A percentile compares a stretch with the other conserved stretches of the same genome.
Evolutionary conservation across 2,329 filamentous ascomycete genomes (phyloP).

Genomic region (Cladosporium sp.): DNA sequence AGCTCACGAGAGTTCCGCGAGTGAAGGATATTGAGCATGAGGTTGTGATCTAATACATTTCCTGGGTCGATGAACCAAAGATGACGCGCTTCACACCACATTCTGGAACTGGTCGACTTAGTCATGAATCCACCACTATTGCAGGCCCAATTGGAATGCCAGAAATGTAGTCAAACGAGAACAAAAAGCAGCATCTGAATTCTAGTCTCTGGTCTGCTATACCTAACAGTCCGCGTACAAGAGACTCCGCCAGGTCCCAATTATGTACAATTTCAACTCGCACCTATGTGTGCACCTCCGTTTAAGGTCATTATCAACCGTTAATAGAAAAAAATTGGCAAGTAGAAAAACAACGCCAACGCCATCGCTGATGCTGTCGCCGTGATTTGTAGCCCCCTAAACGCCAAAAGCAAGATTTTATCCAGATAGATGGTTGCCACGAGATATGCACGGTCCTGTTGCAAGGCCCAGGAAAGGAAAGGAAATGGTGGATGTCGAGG

Average conservation of each 20-base stretch:
- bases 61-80: not conserved
- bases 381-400: not conserved
- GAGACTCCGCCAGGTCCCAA: not conserved
- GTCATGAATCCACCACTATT: too few relatives aligned
- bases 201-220: not conserved
- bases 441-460: not conserved
- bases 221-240: not conserved
- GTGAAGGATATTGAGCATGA: constrained; percentile 46
- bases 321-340: not conserved
- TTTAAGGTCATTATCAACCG: not conserved
- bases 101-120: too few relatives aligned
- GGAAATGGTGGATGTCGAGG: not conserved
- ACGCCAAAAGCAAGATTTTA: not conserved
- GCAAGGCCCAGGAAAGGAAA: not conserved
- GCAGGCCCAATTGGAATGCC: too few relatives aligned
- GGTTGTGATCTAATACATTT: constrained; percentile 24
- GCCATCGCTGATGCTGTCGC: constrained; percentile 6
- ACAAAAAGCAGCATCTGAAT: not conserved
- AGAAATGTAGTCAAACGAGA: not conserved
- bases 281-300: not conserved
- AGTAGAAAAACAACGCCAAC: not conserved
- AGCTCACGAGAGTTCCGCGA: constrained; percentile 39
- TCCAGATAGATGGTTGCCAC: not conserved
- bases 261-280: not conserved
- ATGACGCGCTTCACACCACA: too few relatives aligned